phyloP scores from a whole-genome alignment of 139 green algal genomes.

The Asterochloris sp. region DNA sequence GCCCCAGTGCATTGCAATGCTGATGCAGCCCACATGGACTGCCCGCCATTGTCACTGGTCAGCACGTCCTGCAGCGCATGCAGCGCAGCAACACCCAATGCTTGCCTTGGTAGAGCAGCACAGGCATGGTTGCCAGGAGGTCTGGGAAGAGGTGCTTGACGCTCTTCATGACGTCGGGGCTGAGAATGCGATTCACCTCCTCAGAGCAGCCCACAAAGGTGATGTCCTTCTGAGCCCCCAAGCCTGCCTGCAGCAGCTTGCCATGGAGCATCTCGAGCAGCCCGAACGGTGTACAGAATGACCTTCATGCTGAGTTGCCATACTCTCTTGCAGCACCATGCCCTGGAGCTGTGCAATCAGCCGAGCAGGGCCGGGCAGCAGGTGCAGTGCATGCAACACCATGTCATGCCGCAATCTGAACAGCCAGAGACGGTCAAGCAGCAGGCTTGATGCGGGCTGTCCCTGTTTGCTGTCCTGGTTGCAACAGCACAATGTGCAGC shows the following conservation, averaged over 20 bases:
- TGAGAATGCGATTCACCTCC: slow-evolving; percentile 36
- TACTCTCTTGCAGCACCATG: too few relatives aligned
- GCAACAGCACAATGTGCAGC: too few relatives aligned
- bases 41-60: background rate
- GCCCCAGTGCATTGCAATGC: background rate
- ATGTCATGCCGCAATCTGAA: too few relatives aligned
- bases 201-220: slow-evolving; percentile 41
- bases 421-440: too few relatives aligned
- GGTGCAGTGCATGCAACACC: too few relatives aligned
- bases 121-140: slow-evolving; percentile 43
- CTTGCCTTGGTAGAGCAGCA: slow-evolving; percentile 66
- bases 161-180: slow-evolving; percentile 57
- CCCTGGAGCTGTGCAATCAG: too few relatives aligned
- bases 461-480: too few relatives aligned
- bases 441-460: too few relatives aligned
- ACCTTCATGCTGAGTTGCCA: too few relatives aligned
- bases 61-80: background rate
- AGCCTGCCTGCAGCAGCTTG: slow-evolving; percentile 8
- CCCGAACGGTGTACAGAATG: too few relatives aligned
- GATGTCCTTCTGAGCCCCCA: slow-evolving; percentile 28
- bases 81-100: background rate
- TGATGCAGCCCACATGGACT: background rate
- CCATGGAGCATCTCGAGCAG: too few relatives aligned
- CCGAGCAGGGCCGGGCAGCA: too few relatives aligned
- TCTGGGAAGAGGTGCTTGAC: slow-evolving; percentile 51